phyloP scores from a whole-genome alignment of 305 asterid species.

The Fraxinus albicans region DNA sequence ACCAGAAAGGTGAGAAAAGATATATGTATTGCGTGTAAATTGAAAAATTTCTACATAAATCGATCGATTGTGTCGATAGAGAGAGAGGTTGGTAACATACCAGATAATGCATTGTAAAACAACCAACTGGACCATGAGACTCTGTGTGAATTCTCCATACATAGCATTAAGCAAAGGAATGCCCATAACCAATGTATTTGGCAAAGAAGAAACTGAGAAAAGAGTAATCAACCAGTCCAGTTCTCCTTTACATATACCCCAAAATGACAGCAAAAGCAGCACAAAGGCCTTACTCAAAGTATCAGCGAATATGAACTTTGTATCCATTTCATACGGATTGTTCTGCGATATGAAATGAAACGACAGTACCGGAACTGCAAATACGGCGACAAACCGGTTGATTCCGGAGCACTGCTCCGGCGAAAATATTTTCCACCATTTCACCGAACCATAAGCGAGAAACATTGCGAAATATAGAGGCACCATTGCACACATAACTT shows the following conservation, averaged over 20 bases:
- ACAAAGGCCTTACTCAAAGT: conserved; percentile 48
- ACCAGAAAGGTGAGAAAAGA: neutral
- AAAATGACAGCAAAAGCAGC: conserved; percentile 35
- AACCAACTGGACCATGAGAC: conserved; percentile 69
- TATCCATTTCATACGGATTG: conserved; percentile 71
- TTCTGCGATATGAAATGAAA: conserved; percentile 72
- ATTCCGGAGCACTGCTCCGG: conserved; percentile 77
- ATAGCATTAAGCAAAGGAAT: conserved; percentile 71
- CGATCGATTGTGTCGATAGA: neutral
- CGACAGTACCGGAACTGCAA: conserved; percentile 68
- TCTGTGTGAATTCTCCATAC: conserved; percentile 67
- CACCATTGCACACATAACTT: conserved; percentile 68
- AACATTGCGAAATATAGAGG: conserved; percentile 74
- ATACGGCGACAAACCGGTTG: conserved; percentile 68
- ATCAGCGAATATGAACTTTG: conserved; percentile 57
- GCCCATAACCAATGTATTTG: conserved; percentile 75
- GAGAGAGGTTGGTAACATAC: conserved; percentile 22
- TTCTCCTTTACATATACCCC: conserved; percentile 37
- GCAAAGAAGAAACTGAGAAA: conserved; percentile 68
- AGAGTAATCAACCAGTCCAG: conserved; percentile 68
- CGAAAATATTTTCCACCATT: conserved; percentile 70
- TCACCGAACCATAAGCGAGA: conserved; percentile 60
- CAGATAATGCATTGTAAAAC: conserved; percentile 80
- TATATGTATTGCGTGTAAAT: neutral
- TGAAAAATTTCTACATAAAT: neutral